Evolutionary conservation across 2,329 filamentous ascomycete species (phyloP), one percentile per base, ranked within the genome.

Genomic region (Fusarium decemcellulare): DNA sequence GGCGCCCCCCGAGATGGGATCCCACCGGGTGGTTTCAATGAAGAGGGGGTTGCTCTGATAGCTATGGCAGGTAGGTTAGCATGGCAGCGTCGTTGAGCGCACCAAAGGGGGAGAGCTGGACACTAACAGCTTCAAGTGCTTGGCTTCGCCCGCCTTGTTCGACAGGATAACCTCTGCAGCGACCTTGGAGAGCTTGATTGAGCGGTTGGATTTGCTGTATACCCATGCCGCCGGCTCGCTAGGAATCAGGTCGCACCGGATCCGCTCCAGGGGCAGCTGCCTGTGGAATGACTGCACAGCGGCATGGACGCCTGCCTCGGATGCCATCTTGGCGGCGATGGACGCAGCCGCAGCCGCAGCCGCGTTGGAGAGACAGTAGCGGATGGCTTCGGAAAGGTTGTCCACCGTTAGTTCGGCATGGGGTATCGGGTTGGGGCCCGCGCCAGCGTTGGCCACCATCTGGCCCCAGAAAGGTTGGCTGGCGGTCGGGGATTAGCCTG

Each of bases 391-490:
- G 0, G 89, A 89, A 4, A 95, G 83, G 11, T 87, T 90, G n/a
- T 90, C 88, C 0, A 85, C 83, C 0, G 87, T 93, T 27, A 94
- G 79, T 36, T 89, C 82, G 68, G 91, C 91, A 75, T 91, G 87
- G 0, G 90, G 90, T 47, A 93, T 89, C 0, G 92, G 91, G 1
- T 83, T 78, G 0, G 92, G 92, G 0, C 92, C 92, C 8, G 92
- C 92, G 8, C 91, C 91, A 11, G 92, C 91, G 54, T 83, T 85
- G 0, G 89, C 86, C 23, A 94, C 87, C 86, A 94, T 94, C 10
- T 88, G 85, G 8, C 92, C 92, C 92, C 92, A 94, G 74, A 94
- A 95, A 0, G 91, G 90, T 77, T 94, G 92, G 72, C 44, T 47
- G 44, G 18, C 10, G 1, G 15, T 6, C 8, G 23, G 12, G 6